Percentiles rank a stretch among this genome's conserved stretches.
phyloP scores from a whole-genome alignment of 1,284 basidiomycete genomes.

The Heliocybe sulcata region DNA sequence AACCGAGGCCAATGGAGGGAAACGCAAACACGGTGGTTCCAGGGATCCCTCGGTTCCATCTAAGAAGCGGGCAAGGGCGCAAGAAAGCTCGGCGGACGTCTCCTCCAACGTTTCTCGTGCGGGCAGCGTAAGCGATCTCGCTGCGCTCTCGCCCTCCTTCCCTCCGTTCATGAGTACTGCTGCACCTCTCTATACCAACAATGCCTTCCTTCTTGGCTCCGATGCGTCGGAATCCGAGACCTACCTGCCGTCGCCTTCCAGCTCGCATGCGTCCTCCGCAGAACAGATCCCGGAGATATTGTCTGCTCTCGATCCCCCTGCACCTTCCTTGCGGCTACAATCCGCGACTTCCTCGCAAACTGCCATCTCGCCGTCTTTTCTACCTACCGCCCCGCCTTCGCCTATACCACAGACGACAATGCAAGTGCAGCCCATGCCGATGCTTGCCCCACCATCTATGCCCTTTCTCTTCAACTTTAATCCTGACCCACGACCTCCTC shows the following conservation, averaged over 20 bases:
- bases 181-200: background rate
- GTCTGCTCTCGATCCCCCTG: background rate
- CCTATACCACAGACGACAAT: constrained; percentile 7
- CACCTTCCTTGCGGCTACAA: background rate
- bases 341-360: background rate
- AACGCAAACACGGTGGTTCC: background rate
- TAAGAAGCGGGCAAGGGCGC: background rate
- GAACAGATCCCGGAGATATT: constrained; percentile 7
- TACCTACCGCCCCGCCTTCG: constrained; percentile 15
- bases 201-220: background rate
- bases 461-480: constrained; percentile 55
- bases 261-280: constrained; percentile 7
- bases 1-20: background rate
- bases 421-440: constrained; percentile 3
- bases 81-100: background rate
- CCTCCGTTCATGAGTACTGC: background rate
- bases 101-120: background rate
- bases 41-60: background rate
- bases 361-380: constrained; percentile 6
- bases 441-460: constrained; percentile 19
- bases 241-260: constrained; percentile 10
- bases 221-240: constrained; percentile 4
- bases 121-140: background rate
- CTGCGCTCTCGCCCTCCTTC: background rate
- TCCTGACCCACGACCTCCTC: constrained; percentile 32